A percentile compares a stretch with the other conserved stretches of the same genome.
Evolutionary conservation across 306 rosid genomes (phyloP).

Genomic region (Rosa chinensis): DNA sequence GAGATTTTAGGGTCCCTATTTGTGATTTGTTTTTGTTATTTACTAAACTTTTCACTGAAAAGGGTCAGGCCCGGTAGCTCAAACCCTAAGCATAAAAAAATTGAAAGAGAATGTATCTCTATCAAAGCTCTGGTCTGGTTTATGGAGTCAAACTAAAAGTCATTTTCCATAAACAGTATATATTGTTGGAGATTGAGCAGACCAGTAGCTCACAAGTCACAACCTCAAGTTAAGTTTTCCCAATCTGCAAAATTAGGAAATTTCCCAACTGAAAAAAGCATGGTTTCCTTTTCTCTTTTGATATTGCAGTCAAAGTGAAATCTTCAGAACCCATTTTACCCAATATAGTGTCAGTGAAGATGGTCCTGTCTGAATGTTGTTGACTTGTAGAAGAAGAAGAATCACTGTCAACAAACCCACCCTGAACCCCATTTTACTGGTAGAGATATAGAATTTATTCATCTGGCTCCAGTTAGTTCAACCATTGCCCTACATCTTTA

Average conservation of each 20-base stretch:
- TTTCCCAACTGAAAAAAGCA: slow-evolving; percentile 26
- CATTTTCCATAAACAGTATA: slow-evolving; percentile 53
- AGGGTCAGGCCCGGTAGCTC: slow-evolving; percentile 36
- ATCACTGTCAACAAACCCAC: not conserved
- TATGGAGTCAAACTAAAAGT: slow-evolving; percentile 51
- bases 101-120: slow-evolving; percentile 34
- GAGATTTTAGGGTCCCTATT: slow-evolving; percentile 9
- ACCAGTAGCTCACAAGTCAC: slow-evolving; percentile 18
- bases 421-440: slow-evolving; percentile 15
- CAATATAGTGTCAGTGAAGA: slow-evolving; percentile 25
- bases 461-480: not conserved
- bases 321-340: slow-evolving; percentile 41
- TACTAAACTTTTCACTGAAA: slow-evolving; percentile 34
- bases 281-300: slow-evolving; percentile 18
- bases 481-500: slow-evolving; percentile 1
- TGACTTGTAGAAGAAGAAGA: slow-evolving; percentile 15
- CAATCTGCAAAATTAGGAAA: slow-evolving; percentile 26
- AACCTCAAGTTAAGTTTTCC: slow-evolving; percentile 7
- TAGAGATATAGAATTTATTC: not conserved
- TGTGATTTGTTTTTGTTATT: slow-evolving; percentile 21
- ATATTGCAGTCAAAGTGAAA: slow-evolving; percentile 25
- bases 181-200: slow-evolving; percentile 35
- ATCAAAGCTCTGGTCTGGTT: slow-evolving; percentile 39
- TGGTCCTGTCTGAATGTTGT: slow-evolving; percentile 29
- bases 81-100: slow-evolving; percentile 45